These are phyloP conservation scores for Neurospora sp. DNA, from an alignment of 495 filamentous ascomycete species.

Conservation along the genomic window DNA sequence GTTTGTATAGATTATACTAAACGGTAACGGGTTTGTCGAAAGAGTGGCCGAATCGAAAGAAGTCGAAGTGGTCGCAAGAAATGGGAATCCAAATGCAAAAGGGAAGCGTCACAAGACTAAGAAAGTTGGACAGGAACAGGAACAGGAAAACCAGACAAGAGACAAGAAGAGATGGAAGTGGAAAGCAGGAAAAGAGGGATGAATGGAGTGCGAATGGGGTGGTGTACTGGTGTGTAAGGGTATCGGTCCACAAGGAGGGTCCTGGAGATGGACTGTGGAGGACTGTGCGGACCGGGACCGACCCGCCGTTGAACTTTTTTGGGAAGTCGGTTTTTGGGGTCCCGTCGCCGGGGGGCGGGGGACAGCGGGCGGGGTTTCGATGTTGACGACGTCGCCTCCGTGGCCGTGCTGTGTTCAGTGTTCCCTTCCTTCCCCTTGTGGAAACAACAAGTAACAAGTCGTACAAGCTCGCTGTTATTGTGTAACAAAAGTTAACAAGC, in stretches of 20 bases:
- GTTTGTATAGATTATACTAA: background rate
- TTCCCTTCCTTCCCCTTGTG: background rate
- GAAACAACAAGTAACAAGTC: background rate
- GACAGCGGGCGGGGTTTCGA: background rate
- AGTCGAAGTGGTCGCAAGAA: background rate
- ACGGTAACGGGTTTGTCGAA: background rate
- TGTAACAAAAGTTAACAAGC: background rate
- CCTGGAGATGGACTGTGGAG: background rate
- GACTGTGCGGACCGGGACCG: background rate
- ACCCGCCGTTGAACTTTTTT: background rate
- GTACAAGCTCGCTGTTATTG: background rate
- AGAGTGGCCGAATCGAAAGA: background rate
- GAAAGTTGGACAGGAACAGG: background rate
- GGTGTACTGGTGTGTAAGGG: background rate
- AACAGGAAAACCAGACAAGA: background rate
- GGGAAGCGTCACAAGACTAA: background rate
- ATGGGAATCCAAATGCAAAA: background rate
- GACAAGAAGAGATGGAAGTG: background rate
- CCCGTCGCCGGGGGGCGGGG: background rate
- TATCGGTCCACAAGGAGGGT: background rate
- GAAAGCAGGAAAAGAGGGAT: background rate
- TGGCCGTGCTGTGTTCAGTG: background rate
- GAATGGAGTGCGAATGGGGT: background rate
- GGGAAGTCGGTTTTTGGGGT: background rate
- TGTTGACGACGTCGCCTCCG: background rate